A percentile compares a stretch with the other conserved stretches of the same genome.
Evolutionary conservation across 192 early-diverging fungal species (phyloP).

Genomic region (Diversispora eburnea): DNA sequence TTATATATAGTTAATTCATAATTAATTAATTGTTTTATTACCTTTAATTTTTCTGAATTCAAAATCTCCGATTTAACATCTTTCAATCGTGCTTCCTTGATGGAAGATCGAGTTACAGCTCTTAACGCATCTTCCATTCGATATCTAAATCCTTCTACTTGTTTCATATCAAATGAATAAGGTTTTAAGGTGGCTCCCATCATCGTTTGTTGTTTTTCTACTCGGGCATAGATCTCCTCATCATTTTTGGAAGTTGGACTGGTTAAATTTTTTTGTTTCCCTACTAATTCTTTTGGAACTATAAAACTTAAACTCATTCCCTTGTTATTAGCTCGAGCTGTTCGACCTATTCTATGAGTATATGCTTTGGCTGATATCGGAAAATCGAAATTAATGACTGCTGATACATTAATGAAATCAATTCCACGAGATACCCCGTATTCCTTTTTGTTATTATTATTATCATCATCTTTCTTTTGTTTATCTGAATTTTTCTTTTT

Average conservation of each 20-base stretch:
- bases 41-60: slow-evolving; percentile 92
- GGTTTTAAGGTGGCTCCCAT: slow-evolving; percentile 57
- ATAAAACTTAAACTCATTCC: slow-evolving; percentile 91
- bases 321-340: slow-evolving; percentile 84
- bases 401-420: slow-evolving; percentile 88
- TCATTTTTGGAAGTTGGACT: slow-evolving; percentile 45
- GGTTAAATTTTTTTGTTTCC: slow-evolving; percentile 34
- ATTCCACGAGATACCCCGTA: slow-evolving; percentile 96
- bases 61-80: slow-evolving; percentile 94
- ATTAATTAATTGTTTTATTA: slow-evolving; percentile 19
- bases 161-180: slow-evolving; percentile 85
- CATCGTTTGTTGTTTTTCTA: slow-evolving; percentile 64
- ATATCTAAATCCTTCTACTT: slow-evolving; percentile 90
- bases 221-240: slow-evolving; percentile 67
- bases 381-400: slow-evolving; percentile 98
- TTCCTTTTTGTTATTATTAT: slow-evolving; percentile 68
- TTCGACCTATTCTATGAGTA: slow-evolving; percentile 92
- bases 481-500: slow-evolving; percentile 30
- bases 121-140: slow-evolving; percentile 82
- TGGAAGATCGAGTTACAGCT: slow-evolving; percentile 65
- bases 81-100: slow-evolving; percentile 90
- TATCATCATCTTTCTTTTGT: slow-evolving; percentile 45
- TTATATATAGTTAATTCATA: background rate
- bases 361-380: slow-evolving; percentile 81
- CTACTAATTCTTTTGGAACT: slow-evolving; percentile 47